Evolutionary conservation across 176 grass and related monocot genomes (phyloP).

Genomic region (Bothriochloa decipiens): DNA sequence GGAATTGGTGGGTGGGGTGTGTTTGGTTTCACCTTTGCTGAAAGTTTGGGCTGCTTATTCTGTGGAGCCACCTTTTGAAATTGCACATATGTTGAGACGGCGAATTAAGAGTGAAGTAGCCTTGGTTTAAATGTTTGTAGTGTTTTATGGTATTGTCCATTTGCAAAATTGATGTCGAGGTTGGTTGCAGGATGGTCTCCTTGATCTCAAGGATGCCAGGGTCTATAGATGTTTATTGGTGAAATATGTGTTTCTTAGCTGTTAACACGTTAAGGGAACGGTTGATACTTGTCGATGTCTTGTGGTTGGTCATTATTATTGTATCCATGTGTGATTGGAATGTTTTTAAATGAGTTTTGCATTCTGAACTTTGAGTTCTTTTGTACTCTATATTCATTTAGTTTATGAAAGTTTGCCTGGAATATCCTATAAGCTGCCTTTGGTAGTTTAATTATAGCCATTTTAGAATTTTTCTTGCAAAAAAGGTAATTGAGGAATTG

Average conservation of each 20-base stretch:
- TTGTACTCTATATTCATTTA: background rate
- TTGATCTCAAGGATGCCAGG: slow-evolving; percentile 2
- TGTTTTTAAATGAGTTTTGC: background rate
- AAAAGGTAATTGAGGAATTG: background rate
- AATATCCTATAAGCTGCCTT: background rate
- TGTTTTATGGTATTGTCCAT: background rate
- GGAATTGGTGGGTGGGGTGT: background rate
- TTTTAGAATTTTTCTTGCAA: background rate
- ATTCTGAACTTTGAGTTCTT: background rate
- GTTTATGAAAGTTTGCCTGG: background rate
- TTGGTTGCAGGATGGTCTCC: background rate
- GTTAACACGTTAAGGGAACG: background rate
- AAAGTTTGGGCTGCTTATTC: slow-evolving; percentile 1
- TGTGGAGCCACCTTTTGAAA: background rate
- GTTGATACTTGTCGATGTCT: background rate
- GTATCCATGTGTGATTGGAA: slow-evolving; percentile 1
- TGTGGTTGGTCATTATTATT: background rate
- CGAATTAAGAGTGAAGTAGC: background rate
- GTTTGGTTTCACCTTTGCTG: background rate
- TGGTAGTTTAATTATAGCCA: background rate
- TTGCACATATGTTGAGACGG: background rate
- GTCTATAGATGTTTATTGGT: background rate
- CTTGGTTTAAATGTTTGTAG: background rate
- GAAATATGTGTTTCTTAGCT: slow-evolving; percentile 1
- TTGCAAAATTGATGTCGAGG: background rate